A percentile compares a stretch with the other conserved stretches of the same genome.
Conservation (phyloP, 2,329 filamentous ascomycete species). For the Microsporum canis region DNA sequence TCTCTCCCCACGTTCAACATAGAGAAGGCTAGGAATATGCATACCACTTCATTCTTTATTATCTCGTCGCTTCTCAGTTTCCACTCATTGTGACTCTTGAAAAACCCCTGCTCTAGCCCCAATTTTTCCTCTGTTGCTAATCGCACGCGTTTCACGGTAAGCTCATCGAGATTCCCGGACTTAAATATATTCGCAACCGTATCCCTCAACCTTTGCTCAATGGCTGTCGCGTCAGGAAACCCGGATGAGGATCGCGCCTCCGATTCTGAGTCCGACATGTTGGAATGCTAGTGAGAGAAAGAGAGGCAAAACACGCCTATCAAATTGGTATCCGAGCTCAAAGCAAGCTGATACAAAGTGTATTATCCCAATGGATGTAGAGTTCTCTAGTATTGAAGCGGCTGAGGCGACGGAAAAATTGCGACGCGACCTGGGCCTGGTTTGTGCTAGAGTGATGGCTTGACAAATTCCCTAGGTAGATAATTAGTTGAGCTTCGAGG, state of each 20-base stretch:
- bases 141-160: conserved; percentile 49
- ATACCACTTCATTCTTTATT: conserved; percentile 43
- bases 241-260: conserved; percentile 17
- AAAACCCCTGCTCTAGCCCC: conserved; percentile 42
- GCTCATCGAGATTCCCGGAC: conserved; percentile 36
- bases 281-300: not conserved
- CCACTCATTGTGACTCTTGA: conserved; percentile 45
- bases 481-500: not conserved
- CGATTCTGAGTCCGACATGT: conserved; percentile 24
- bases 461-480: too few relatives aligned
- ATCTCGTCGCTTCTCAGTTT: conserved; percentile 43
- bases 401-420: not conserved
- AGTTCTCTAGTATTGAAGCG: not conserved
- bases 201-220: conserved; percentile 32
- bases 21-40: conserved; percentile 7
- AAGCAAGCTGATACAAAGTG: not conserved
- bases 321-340: not conserved
- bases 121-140: conserved; percentile 42
- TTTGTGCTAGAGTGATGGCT: too few relatives aligned
- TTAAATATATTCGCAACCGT: conserved; percentile 28
- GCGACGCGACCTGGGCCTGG: not conserved
- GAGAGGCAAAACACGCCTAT: not conserved
- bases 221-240: conserved; percentile 23
- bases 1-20: not conserved
- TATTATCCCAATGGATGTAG: too few relatives aligned